phyloP scores from a whole-genome alignment of 2,329 filamentous ascomycete species.

The Xylaria sp. region DNA sequence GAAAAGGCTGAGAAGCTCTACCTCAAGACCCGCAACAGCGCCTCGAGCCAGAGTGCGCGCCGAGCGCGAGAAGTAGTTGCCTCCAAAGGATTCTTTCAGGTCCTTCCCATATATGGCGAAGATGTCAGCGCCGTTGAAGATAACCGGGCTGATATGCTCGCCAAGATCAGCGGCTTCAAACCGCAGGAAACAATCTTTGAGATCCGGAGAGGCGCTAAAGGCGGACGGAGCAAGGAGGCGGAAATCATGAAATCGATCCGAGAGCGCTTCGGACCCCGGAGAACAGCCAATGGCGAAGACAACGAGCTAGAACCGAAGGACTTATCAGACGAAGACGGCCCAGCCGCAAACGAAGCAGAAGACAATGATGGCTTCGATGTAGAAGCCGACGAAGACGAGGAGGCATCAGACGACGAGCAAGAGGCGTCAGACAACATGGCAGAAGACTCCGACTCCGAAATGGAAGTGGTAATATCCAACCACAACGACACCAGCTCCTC shows the following conservation, averaged over 20 bases:
- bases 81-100: slow-evolving; percentile 75
- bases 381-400: slow-evolving; percentile 30
- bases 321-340: slow-evolving; percentile 43
- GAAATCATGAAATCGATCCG: slow-evolving; percentile 80
- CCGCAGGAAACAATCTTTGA: slow-evolving; percentile 98
- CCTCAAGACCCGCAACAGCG: slow-evolving; percentile 86
- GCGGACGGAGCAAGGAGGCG: slow-evolving; percentile 70
- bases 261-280: slow-evolving; percentile 73
- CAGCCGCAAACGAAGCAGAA: slow-evolving; percentile 15
- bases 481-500: slow-evolving; percentile 58
- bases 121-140: slow-evolving; percentile 73
- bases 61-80: slow-evolving; percentile 81
- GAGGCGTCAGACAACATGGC: slow-evolving; percentile 41
- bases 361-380: slow-evolving; percentile 17
- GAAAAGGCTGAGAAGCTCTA: slow-evolving; percentile 94
- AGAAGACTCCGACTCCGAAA: slow-evolving; percentile 66
- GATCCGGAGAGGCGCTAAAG: slow-evolving; percentile 78
- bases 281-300: slow-evolving; percentile 58
- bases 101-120: slow-evolving; percentile 84
- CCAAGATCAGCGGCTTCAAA: slow-evolving; percentile 86
- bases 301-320: slow-evolving; percentile 50
- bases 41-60: slow-evolving; percentile 90
- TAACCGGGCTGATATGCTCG: slow-evolving; percentile 86
- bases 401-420: slow-evolving; percentile 28
- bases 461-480: slow-evolving; percentile 78